Base-by-base conservation (phyloP, 176 grass and related monocot species). In the Elymus sibiricus region DNA sequence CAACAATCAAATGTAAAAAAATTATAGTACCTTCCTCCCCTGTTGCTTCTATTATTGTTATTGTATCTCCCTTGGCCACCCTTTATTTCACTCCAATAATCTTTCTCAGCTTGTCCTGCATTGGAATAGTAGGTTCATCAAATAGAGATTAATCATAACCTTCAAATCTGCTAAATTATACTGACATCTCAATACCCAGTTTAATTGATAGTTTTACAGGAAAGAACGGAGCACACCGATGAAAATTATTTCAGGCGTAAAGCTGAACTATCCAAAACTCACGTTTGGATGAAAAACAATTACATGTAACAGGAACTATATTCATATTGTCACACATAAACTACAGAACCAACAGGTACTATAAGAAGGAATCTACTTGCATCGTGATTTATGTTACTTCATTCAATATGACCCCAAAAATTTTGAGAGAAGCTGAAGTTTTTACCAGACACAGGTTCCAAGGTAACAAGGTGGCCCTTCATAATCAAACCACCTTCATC, bases 71-170 rank as follows among this genome's bases (percentile, higher is more conserved):
- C 90, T 71, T 90, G 90, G 47, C 70, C 42, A 0, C 88, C 88
- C 34, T 85, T 86, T 74, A 91, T 91, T 53, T 77, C 85, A 81
- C 65, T 94, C 97, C 97, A 99, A 76, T 99, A 99, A 47, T 96
- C 94, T 39, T 92, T 94, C 78, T 99, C 97, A 4, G 90, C 92
- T 76, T 99, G 87, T 71, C 97, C 97, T 99, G 83, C 81, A 78
- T 79, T 68, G 35, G 35, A 70, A 26, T 16, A 79, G 47, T 70
- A 77, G 47, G 76, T 28, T 16, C 62, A 90, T 76, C 14, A 86
- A 87, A 81, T 17, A 79, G 46, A 64, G 37, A 83, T 37, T 34
- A 22, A 79, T 26, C 49, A 38, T 38, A 74, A 21, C 7, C 15
- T 72, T 71, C 35, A 11, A 67, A 82, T 85, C 55, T 77, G 72